Evolutionary conservation across 768 basidiomycete species (phyloP).

Genomic region (Leccinum sublutescens): DNA sequence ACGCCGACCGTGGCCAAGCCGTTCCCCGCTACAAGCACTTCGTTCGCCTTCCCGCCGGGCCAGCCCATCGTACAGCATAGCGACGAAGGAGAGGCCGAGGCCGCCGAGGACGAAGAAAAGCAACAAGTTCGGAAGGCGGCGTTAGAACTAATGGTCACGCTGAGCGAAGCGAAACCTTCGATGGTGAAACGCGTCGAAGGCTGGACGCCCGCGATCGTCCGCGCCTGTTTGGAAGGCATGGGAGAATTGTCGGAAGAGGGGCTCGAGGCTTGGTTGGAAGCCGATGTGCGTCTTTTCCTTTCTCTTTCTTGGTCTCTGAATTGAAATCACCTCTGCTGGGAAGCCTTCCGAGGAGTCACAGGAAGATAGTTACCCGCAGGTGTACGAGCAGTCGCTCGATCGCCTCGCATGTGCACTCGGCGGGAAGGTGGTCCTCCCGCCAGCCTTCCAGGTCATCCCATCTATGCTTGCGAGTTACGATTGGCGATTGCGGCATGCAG

Average conservation of each 20-base stretch:
- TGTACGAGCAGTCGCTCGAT: conserved; percentile 84
- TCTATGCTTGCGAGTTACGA: conserved; percentile 79
- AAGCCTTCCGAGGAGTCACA: conserved; percentile 65
- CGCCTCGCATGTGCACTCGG: conserved; percentile 78
- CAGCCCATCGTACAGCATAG: conserved; percentile 18
- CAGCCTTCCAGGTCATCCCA: conserved; percentile 80
- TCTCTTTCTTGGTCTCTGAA: conserved; percentile 12
- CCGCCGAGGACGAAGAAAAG: conserved; percentile 59
- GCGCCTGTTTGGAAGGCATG: conserved; percentile 81
- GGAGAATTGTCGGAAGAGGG: conserved; percentile 67
- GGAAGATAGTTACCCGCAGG: conserved; percentile 62
- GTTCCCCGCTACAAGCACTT: conserved; percentile 34
- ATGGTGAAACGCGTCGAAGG: conserved; percentile 69
- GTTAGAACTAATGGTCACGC: conserved; percentile 77
- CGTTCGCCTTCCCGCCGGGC: conserved; percentile 42
- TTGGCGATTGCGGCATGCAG: conserved; percentile 85
- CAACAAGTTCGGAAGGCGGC: conserved; percentile 70
- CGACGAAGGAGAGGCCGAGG: conserved; percentile 35
- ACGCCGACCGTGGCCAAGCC: conserved; percentile 53
- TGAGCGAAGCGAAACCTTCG: conserved; percentile 70
- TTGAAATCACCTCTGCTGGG: conserved; percentile 4
- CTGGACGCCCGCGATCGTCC: conserved; percentile 68
- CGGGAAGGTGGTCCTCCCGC: conserved; percentile 70
- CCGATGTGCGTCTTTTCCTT: conserved; percentile 58
- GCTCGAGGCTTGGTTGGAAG: conserved; percentile 62